phyloP scores from a whole-genome alignment of 2,329 filamentous ascomycete species.

The Sarocladium oryzae region DNA sequence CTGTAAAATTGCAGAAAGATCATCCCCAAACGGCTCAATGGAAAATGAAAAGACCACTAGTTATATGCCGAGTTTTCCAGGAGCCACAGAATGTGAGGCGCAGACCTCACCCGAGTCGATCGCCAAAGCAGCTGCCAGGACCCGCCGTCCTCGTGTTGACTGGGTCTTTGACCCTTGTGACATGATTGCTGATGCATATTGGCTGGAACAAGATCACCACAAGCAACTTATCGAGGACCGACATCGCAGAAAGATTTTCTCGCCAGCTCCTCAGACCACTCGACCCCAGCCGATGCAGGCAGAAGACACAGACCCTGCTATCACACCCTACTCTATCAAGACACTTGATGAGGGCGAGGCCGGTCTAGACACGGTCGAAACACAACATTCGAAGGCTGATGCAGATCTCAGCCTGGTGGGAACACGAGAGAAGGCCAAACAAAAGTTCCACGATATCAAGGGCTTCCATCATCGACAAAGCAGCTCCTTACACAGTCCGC shows the following conservation, averaged over 20 bases:
- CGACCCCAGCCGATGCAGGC: constrained; percentile 25
- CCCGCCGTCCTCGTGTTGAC: constrained; percentile 69
- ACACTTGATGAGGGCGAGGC: constrained; percentile 15
- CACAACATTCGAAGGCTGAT: constrained; percentile 11
- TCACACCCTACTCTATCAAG: constrained; percentile 20
- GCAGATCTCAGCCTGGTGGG: constrained; percentile 36
- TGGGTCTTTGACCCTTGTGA: constrained; percentile 82
- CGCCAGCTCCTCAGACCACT: constrained; percentile 26
- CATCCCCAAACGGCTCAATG: constrained; percentile 20
- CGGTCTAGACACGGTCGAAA: constrained; percentile 13
- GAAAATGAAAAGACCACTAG: neutral
- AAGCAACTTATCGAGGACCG: constrained; percentile 77
- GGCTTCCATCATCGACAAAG: constrained; percentile 49
- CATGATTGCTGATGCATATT: constrained; percentile 82
- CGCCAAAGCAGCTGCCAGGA: constrained; percentile 45
- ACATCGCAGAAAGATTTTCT: constrained; percentile 67
- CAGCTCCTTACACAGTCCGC: constrained; percentile 41
- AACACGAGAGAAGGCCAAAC: constrained; percentile 52
- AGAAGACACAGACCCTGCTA: constrained; percentile 18
- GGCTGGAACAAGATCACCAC: constrained; percentile 78
- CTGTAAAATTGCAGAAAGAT: constrained; percentile 48
- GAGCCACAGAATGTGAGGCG: constrained; percentile 37
- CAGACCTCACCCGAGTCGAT: constrained; percentile 37
- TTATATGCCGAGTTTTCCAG: constrained; percentile 38
- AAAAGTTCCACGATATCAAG: constrained; percentile 51